Conservation (phyloP, 176 grass and related monocot species). For the Ensete glaucum region DNA sequence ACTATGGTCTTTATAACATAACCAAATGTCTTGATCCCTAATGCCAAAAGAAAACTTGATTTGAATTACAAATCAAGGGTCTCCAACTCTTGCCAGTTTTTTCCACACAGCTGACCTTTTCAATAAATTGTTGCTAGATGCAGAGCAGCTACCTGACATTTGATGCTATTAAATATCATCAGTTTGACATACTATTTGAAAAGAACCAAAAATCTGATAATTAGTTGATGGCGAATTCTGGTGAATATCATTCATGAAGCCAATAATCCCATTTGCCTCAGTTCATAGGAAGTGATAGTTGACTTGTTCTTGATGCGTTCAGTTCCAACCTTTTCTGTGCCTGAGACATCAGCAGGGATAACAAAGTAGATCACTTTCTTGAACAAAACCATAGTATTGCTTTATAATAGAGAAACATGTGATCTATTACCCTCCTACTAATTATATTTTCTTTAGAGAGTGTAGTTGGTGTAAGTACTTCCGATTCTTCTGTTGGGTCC, state of each 20-base stretch:
- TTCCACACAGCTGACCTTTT: no score
- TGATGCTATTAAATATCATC: background rate
- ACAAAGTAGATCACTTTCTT: constrained; percentile 21
- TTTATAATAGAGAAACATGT: constrained; percentile 41
- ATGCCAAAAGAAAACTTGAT: no score
- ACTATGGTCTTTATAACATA: no score
- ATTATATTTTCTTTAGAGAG: constrained; percentile 98
- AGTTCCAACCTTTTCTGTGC: constrained; percentile 89
- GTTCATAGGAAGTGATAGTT: background rate
- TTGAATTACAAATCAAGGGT: no score
- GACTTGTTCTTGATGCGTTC: constrained; percentile 19
- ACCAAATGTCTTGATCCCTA: no score
- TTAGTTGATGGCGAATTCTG: background rate
- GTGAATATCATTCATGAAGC: background rate
- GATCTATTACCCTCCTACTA: constrained; percentile 33
- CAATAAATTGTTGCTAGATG: no score
- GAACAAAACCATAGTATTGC: constrained; percentile 26
- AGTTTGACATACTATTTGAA: background rate
- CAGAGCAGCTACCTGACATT: background rate
- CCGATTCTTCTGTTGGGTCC: constrained; percentile 92
- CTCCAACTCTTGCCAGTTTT: no score
- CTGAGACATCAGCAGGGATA: constrained; percentile 50
- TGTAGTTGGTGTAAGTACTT: constrained; percentile 94
- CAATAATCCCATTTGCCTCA: no score
- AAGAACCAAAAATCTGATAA: background rate